Evolutionary conservation across 371 early-diverging fungal species (phyloP), one percentile per base, ranked within the genome.

Genomic region (Syncephalastrum contaminatum): DNA sequence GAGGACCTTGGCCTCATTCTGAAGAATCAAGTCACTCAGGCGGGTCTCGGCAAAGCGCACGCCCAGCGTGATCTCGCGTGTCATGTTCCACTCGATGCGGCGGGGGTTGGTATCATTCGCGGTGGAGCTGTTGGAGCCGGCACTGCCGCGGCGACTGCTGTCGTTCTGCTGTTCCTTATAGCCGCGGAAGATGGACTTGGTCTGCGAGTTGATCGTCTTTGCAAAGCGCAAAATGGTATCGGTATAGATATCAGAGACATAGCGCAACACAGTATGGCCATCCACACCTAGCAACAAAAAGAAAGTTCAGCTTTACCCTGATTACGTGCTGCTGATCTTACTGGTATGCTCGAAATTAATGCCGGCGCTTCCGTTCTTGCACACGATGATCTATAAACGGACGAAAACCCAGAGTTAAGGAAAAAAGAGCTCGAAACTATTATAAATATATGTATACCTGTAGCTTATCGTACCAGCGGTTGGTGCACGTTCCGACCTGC

Each of bases 1-100:
- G 16, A 88, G 76, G 25, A 86, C 85, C 36, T 81, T 70, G 48
- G 86, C 73, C 64, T 88, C 87, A 64, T 87, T 82, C 53, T 82
- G 82, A 21, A 77, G 61, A 30, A 82, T 82, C 46, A 82, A 63
- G 67, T 82, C 82, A 48, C 70, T 69, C 5, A 82, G 45, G 24
- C 82, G 58, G 13, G 80, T 80, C 52, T 82, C 82, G 16, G 82
- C 82, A 67, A 74, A 82, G 24, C 78, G 73, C 30, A 82, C 69
- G 30, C 82, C 82, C 24, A 70, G 48, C 4, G 59, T 63, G 14
- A 82, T 27, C 42, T 72, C 66, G 4, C 72, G 64, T 3, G 73
- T 77, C 63, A 82, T 67, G 40, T 66, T 74, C 82, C 82, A 82
- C 54, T 82, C 82, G 27, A 82, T 72, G 48, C 76, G 73, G 15